Evolutionary conservation across 208 protist species (phyloP).

Genomic region (Trypanosoma conorhini): DNA sequence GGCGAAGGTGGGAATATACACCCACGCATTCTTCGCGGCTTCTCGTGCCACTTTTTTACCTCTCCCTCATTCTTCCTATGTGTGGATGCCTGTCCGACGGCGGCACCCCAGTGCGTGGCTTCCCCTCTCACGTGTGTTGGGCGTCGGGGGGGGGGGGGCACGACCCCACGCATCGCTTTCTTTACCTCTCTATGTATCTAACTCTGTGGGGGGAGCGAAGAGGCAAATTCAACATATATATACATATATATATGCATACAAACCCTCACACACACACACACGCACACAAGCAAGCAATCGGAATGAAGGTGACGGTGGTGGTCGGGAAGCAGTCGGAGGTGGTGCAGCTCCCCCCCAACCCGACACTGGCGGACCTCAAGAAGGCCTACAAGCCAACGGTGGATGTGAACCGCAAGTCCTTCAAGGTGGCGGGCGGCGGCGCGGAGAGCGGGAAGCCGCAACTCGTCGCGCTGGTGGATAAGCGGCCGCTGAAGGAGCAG

Average conservation of each 20-base stretch:
- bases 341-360: slow-evolving; percentile 55
- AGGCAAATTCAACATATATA: no score
- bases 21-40: not conserved
- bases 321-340: slow-evolving; percentile 50
- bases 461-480: slow-evolving; percentile 49
- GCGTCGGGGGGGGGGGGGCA: not conserved
- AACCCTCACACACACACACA: slow-evolving; percentile 6
- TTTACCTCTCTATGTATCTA: slow-evolving; percentile 2
- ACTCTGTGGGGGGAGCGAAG: slow-evolving; percentile 5
- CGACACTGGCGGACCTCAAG: slow-evolving; percentile 74
- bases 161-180: not conserved
- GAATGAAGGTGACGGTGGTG: slow-evolving; percentile 78
- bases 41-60: not conserved
- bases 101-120: no score
- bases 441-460: slow-evolving; percentile 42
- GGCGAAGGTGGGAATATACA: not conserved
- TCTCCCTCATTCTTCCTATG: not conserved
- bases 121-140: not conserved
- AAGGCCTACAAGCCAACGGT: slow-evolving; percentile 59
- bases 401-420: slow-evolving; percentile 66
- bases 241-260: no score
- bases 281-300: slow-evolving; percentile 2
- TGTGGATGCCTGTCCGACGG: not conserved
- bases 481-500: slow-evolving; percentile 50
- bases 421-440: slow-evolving; percentile 50